Evolutionary conservation across 768 basidiomycete species (phyloP).

Genomic region (Exsudoporus frostii): DNA sequence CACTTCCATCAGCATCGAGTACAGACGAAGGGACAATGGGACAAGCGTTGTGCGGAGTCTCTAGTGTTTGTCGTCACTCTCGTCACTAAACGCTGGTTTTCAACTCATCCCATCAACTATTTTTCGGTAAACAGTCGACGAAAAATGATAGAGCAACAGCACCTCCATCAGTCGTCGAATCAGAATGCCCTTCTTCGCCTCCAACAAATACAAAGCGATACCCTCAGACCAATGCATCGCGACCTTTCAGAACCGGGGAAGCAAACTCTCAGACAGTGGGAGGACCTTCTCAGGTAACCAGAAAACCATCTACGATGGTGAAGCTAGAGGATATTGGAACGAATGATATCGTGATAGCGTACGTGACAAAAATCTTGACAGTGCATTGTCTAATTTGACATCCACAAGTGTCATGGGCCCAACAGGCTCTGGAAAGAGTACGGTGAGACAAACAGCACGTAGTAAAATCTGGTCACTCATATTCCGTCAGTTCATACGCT

Average conservation of each 20-base stretch:
- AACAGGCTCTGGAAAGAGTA: conserved; percentile 9
- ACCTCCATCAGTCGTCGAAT: too few species aligned
- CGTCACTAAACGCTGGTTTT: too few species aligned
- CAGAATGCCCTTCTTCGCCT: not conserved
- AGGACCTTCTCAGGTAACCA: not conserved
- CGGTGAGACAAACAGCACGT: not conserved
- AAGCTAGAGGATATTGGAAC: not conserved
- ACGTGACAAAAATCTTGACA: not conserved
- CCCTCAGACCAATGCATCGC: too few species aligned
- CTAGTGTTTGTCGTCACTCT: too few species aligned
- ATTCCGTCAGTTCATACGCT: conserved; percentile 7
- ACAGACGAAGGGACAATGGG: too few species aligned
- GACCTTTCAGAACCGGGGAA: too few species aligned
- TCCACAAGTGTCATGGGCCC: conserved; percentile 18
- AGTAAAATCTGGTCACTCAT: not conserved
- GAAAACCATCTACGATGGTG: not conserved
- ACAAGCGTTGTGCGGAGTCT: too few species aligned
- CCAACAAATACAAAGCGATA: too few species aligned
- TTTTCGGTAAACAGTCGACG: too few species aligned
- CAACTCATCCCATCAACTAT: too few species aligned
- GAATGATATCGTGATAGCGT: conserved; percentile 11
- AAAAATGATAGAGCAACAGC: too few species aligned
- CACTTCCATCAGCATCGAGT: too few species aligned
- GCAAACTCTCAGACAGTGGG: not conserved
- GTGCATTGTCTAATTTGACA: not conserved